Evolutionary conservation across 2,329 filamentous ascomycete species (phyloP).

Genomic region (Cercospora sp.): DNA sequence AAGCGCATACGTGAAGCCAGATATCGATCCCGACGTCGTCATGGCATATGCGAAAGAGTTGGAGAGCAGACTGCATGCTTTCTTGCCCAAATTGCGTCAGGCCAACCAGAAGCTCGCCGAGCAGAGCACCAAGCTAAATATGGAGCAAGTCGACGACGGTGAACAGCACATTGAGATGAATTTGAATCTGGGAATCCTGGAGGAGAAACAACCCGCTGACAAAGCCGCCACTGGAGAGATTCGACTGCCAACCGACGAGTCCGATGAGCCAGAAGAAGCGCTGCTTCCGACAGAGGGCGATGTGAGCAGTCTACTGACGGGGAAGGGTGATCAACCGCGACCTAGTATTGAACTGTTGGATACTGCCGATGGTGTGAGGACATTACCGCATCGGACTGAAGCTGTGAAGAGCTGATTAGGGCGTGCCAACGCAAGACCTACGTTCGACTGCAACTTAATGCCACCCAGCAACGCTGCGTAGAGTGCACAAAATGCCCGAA

Average conservation of each 20-base stretch:
- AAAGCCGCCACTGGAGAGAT: not conserved
- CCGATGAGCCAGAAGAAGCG: not conserved
- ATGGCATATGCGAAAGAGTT: slow-evolving; percentile 28
- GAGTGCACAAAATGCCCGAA: not conserved
- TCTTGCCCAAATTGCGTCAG: slow-evolving; percentile 36
- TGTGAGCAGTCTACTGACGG: not conserved
- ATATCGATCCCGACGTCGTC: slow-evolving; percentile 19
- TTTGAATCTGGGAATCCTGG: slow-evolving; percentile 39
- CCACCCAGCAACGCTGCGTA: not conserved
- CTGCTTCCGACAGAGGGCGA: not conserved
- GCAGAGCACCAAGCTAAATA: slow-evolving; percentile 29
- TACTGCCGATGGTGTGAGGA: not conserved
- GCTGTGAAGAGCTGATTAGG: not conserved
- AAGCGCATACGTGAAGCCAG: slow-evolving; percentile 10
- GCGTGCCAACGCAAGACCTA: not conserved
- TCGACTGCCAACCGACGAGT: not conserved
- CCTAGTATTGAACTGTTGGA: not conserved
- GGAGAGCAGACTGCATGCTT: slow-evolving; percentile 31
- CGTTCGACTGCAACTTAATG: not conserved
- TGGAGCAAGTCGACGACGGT: slow-evolving; percentile 38
- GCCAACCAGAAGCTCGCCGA: slow-evolving; percentile 35
- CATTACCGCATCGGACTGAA: not conserved
- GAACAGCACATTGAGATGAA: slow-evolving; percentile 41
- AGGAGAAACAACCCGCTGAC: slow-evolving; percentile 25
- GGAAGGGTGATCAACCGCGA: not conserved